Evolutionary conservation across 371 early-diverging fungal species (phyloP).

Genomic region (Mortierella sp.): DNA sequence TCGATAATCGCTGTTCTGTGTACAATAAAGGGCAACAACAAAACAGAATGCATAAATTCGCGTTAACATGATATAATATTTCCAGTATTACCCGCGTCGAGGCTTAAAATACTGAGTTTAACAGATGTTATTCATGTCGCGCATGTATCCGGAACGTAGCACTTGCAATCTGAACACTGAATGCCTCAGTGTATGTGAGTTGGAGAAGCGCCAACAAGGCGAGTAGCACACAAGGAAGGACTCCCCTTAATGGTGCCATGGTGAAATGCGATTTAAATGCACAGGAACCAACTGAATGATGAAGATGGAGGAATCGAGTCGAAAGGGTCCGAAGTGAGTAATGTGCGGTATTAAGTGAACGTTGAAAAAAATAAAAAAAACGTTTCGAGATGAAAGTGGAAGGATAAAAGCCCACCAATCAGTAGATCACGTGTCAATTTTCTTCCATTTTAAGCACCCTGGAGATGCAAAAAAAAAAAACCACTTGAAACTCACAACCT

Average conservation of each 20-base stretch:
- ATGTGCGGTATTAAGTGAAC: neutral
- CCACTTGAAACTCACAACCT: no score
- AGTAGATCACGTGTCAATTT: neutral
- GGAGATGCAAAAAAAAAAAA: no score
- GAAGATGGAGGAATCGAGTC: neutral
- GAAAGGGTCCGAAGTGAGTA: neutral
- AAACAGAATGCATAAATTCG: neutral
- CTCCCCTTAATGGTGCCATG: slow-evolving; percentile 36
- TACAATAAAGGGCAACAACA: neutral
- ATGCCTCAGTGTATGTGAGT: slow-evolving; percentile 37
- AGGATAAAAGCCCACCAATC: no score
- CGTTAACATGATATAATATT: neutral
- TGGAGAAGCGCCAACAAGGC: slow-evolving; percentile 19
- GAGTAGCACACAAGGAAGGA: slow-evolving; percentile 23
- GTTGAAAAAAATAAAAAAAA: neutral
- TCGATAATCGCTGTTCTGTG: slow-evolving; percentile 22
- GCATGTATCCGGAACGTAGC: neutral
- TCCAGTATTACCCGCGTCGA: neutral
- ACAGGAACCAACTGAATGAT: neutral
- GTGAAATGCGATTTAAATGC: neutral
- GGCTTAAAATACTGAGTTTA: neutral
- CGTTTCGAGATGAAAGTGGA: neutral
- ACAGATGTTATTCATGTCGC: neutral
- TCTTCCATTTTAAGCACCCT: neutral
- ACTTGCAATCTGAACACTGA: slow-evolving; percentile 31